Evolutionary conservation across 495 filamentous ascomycete genomes (phyloP), one percentile per base, ranked within the genome.

Genomic region (Lineolata rhizophorae): DNA sequence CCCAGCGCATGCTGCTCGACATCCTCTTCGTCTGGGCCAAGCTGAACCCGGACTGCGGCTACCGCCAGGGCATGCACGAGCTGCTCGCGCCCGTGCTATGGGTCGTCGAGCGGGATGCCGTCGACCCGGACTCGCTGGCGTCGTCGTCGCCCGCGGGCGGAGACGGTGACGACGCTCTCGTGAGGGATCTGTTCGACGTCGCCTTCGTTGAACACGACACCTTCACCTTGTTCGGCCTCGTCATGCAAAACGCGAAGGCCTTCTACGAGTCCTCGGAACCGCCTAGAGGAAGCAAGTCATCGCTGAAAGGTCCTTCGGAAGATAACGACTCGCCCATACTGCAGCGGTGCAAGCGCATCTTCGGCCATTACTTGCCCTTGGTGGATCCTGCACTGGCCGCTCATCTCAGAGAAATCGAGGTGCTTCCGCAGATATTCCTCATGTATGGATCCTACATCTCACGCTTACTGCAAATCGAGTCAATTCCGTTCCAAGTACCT

Each of bases 51-150:
- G 73, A 76, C 41, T 58, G 85, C 27, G 75, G 83, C 12, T 97
- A 97, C 43, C 69, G 90, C 17, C 87, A 97, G 55, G 87, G 87
- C 12, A 95, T 97, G 83, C 87, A 97, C 47, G 87, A 97, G 51
- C 51, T 97, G 15, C 59, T 94, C 13, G 87, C 85, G 0, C 85
- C 90, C 3, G 70, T 97, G 18, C 55, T 95, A 6, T 92, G 82
- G 71, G 78, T 80, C 6, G 57, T 97, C 9, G 72, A 81, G 33
- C 63, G 71, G 36, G 87, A 97, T 52, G 73, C 90, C 4, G 57
- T 90, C 20, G 54, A 64, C n/a, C 42, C 43, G 0, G 46, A 62
- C 4, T 38, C n/a, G 16, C 31, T 28, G 49, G 22, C 22, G 6
- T 25, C 22, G 22, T 6, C 22, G 10, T n/a, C n/a, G n/a, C n/a